Percentiles rank a stretch among this genome's conserved stretches.
phyloP scores from a whole-genome alignment of 2,329 filamentous ascomycete genomes.

The Talaromyces marneffei region DNA sequence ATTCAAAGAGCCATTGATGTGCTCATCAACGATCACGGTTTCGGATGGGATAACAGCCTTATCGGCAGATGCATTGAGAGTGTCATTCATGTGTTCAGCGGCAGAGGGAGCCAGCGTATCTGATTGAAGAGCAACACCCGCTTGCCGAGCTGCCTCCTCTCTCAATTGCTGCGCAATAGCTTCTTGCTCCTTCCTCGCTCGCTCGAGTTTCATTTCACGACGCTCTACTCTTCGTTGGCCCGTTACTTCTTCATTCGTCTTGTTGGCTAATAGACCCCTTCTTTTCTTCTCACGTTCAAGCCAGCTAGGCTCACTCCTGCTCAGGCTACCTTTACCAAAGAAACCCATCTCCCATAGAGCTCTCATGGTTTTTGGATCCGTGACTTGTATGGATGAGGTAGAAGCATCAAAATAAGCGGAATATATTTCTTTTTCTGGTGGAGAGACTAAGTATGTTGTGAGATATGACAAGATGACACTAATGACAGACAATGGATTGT shows the following conservation, averaged over 20 bases:
- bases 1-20: background rate
- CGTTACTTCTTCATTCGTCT: constrained; percentile 79
- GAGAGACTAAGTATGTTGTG: constrained; percentile 58
- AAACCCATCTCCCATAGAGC: constrained; percentile 96
- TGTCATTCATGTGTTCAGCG: background rate
- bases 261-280: constrained; percentile 55
- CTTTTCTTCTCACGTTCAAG: constrained; percentile 73
- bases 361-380: constrained; percentile 66
- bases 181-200: constrained; percentile 81
- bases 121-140: constrained; percentile 7
- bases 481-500: constrained; percentile 83
- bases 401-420: constrained; percentile 73
- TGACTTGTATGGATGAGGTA: constrained; percentile 79
- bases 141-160: constrained; percentile 42
- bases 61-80: constrained; percentile 2
- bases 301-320: constrained; percentile 93
- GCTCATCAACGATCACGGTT: background rate
- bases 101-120: constrained; percentile 14
- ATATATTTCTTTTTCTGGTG: constrained; percentile 58
- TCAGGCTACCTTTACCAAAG: constrained; percentile 89
- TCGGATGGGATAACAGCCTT: constrained; percentile 6
- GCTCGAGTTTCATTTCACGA: constrained; percentile 79
- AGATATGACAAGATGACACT: constrained; percentile 74
- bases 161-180: constrained; percentile 67
- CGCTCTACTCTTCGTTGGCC: constrained; percentile 71